Percentiles rank a stretch among this genome's conserved stretches.
Conservation (phyloP, 805 yeast species). For the Wickerhamiella musiphila region DNA sequence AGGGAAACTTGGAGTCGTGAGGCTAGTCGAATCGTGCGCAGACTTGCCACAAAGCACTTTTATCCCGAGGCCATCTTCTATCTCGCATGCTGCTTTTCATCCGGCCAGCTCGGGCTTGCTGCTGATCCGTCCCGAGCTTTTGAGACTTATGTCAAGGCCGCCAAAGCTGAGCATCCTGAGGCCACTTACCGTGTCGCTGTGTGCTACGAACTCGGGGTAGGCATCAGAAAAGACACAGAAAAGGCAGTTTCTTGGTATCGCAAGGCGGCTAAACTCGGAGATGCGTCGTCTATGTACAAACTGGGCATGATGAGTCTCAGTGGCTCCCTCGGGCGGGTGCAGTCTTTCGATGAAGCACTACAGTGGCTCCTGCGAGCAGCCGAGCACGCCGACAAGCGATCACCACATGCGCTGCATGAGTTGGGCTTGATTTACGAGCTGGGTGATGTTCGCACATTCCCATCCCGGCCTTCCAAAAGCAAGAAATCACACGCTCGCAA, state of each 20-base stretch:
- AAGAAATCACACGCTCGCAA: background rate
- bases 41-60: conserved; percentile 28
- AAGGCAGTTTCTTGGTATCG: conserved; percentile 38
- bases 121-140: conserved; percentile 45
- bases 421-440: conserved; percentile 39
- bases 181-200: conserved; percentile 57
- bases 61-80: conserved; percentile 41
- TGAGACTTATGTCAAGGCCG: conserved; percentile 41
- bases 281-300: conserved; percentile 54
- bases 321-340: conserved; percentile 27
- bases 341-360: conserved; percentile 28
- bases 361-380: conserved; percentile 37
- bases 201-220: conserved; percentile 50
- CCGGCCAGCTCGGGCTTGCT: conserved; percentile 32
- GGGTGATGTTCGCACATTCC: conserved; percentile 16
- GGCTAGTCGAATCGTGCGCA: conserved; percentile 42
- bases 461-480: conserved; percentile 13
- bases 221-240: conserved; percentile 27
- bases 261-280: conserved; percentile 44
- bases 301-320: conserved; percentile 46
- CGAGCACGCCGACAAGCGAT: conserved; percentile 25
- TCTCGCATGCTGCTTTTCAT: conserved; percentile 42
- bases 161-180: conserved; percentile 36
- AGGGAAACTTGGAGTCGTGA: conserved; percentile 38
- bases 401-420: conserved; percentile 42